Evolutionary conservation across 305 asterid species (phyloP).

Genomic region (Rubia occidens): DNA sequence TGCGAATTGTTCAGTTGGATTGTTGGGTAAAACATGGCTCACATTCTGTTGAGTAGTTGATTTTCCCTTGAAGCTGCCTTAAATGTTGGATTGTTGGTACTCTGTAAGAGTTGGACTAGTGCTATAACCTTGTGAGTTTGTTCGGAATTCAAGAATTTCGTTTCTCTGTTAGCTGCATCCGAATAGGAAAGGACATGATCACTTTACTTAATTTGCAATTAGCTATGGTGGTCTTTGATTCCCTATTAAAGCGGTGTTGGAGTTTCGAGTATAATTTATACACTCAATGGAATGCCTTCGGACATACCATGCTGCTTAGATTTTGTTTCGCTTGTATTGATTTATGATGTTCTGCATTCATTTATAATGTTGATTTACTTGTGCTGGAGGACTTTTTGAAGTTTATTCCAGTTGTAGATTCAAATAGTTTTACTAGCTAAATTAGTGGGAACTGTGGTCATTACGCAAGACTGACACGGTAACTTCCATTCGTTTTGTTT

Average conservation of each 20-base stretch:
- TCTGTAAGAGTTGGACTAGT: background rate
- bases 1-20: background rate
- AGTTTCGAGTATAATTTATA: background rate
- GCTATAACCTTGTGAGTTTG: background rate
- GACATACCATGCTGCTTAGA: background rate
- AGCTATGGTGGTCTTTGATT: background rate
- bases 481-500: constrained; percentile 23
- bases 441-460: constrained; percentile 10
- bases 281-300: constrained; percentile 6
- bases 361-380: background rate
- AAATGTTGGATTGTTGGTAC: background rate
- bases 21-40: background rate
- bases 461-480: constrained; percentile 19
- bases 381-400: background rate
- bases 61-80: background rate
- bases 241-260: background rate
- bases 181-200: background rate
- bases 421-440: background rate
- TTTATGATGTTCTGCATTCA: background rate
- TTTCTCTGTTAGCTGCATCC: background rate
- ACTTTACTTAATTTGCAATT: background rate
- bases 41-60: background rate
- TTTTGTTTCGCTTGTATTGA: background rate
- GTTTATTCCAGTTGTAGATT: constrained; percentile 4
- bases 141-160: background rate